Evolutionary conservation across 1,139 yeast genomes (phyloP).

Genomic region (Candida frijolesensis): DNA sequence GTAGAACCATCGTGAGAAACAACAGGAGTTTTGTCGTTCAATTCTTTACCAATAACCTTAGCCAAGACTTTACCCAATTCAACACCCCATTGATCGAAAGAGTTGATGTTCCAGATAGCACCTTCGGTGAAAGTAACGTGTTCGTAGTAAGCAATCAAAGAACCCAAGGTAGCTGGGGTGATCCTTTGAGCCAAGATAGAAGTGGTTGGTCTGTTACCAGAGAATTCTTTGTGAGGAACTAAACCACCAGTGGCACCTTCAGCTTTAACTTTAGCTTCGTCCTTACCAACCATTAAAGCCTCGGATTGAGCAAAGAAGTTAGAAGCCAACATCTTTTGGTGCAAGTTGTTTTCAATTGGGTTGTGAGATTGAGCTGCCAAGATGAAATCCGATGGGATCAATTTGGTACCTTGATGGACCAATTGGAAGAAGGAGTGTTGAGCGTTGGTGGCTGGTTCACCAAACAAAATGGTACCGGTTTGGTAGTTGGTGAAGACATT

Average conservation of each 20-base stretch:
- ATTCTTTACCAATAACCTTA: constrained; percentile 89
- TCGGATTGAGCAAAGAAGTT: constrained; percentile 98
- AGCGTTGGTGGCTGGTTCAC: constrained; percentile 98
- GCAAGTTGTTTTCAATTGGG: constrained; percentile 92
- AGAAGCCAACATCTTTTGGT: constrained; percentile 97
- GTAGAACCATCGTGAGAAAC: constrained; percentile 86
- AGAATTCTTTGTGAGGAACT: constrained; percentile 93
- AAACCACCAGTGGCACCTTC: constrained; percentile 88
- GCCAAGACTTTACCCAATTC: constrained; percentile 98
- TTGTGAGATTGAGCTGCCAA: constrained; percentile 97
- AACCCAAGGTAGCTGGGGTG: constrained; percentile 94
- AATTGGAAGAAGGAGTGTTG: constrained; percentile 99
- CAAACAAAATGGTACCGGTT: constrained; percentile 93
- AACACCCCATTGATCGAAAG: constrained; percentile 99
- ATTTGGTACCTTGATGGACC: constrained; percentile 98
- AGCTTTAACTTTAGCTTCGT: constrained; percentile 76
- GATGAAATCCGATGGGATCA: constrained; percentile 95
- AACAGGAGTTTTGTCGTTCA: constrained; percentile 61
- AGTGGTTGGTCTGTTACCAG: constrained; percentile 99
- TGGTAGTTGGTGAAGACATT: constrained; percentile 90
- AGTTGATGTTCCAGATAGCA: constrained; percentile 98
- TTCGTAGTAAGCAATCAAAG: constrained; percentile 96
- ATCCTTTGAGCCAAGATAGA: constrained; percentile 93
- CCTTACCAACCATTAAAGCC: constrained; percentile 96
- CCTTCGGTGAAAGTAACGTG: constrained; percentile 97